Percentiles rank a stretch among this genome's conserved stretches.
These are phyloP conservation scores for Xylaria digitata DNA, from an alignment of 2,329 filamentous ascomycete genomes.

Conservation along the genomic window DNA sequence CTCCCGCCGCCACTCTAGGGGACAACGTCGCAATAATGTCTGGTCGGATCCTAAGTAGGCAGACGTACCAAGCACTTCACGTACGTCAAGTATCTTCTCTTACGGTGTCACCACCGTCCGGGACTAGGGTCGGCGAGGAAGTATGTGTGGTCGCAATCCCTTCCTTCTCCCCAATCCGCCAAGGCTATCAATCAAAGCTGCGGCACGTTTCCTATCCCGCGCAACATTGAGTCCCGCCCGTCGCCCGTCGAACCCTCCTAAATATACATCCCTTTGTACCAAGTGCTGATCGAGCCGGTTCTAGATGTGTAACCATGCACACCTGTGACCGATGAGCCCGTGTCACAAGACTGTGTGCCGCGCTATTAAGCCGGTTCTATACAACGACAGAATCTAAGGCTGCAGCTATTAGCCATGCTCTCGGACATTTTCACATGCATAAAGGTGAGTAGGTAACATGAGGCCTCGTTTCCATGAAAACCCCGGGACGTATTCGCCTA, in stretches of 20 bases:
- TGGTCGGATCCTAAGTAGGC: conserved; percentile 5
- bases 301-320: not conserved
- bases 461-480: conserved; percentile 4
- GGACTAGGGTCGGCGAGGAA: not conserved
- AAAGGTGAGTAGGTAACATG: conserved; percentile 15
- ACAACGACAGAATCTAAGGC: conserved; percentile 8
- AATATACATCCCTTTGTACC: not conserved
- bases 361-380: not conserved
- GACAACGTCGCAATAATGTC: conserved; percentile 1
- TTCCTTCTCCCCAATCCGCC: not conserved
- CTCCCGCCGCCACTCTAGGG: not conserved
- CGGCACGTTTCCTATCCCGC: conserved; percentile 1
- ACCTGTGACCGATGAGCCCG: conserved; percentile 13
- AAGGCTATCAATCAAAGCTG: conserved; percentile 5
- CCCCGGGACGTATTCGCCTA: not conserved
- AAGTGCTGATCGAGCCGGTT: not conserved
- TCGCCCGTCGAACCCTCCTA: not conserved
- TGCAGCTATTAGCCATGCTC: conserved; percentile 3
- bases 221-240: not conserved
- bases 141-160: not conserved
- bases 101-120: not conserved
- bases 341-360: conserved; percentile 18
- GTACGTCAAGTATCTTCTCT: not conserved
- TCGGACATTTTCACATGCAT: conserved; percentile 30
- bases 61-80: conserved; percentile 6